phyloP scores from a whole-genome alignment of 495 filamentous ascomycete species.

The Cercophora samala region DNA sequence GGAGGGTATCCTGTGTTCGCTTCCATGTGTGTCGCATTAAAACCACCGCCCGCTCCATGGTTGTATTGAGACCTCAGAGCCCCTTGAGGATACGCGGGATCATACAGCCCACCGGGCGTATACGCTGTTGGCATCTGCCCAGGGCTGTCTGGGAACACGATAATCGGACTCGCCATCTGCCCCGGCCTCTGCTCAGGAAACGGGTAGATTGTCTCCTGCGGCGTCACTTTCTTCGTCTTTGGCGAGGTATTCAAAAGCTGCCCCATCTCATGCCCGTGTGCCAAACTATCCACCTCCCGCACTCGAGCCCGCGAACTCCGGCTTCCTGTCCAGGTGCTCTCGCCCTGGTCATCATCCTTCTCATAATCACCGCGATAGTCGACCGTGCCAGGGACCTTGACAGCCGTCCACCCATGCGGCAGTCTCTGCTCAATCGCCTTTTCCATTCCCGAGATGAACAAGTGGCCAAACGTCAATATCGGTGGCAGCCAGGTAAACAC shows the following conservation, averaged over 20 bases:
- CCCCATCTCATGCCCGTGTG: not conserved
- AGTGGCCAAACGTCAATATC: conserved; percentile 18
- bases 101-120: not conserved
- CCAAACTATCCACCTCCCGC: not conserved
- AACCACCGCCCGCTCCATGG: not conserved
- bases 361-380: not conserved
- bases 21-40: not conserved
- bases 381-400: not conserved
- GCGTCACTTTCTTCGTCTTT: not conserved
- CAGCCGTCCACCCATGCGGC: conserved; percentile 13
- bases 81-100: not conserved
- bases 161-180: not conserved
- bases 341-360: not conserved
- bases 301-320: not conserved
- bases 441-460: conserved; percentile 14
- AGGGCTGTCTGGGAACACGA: not conserved
- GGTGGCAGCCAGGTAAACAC: conserved; percentile 26
- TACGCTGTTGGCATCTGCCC: not conserved
- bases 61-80: not conserved
- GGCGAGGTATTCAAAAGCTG: not conserved
- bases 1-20: not conserved
- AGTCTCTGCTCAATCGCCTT: conserved; percentile 9
- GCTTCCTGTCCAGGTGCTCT: not conserved
- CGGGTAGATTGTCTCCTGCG: not conserved
- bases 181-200: not conserved